A percentile compares a stretch with the other conserved stretches of the same genome.
These are phyloP conservation scores for Beauveria rudraprayagi DNA, from an alignment of 2,329 filamentous ascomycete genomes.

Conservation along the genomic window DNA sequence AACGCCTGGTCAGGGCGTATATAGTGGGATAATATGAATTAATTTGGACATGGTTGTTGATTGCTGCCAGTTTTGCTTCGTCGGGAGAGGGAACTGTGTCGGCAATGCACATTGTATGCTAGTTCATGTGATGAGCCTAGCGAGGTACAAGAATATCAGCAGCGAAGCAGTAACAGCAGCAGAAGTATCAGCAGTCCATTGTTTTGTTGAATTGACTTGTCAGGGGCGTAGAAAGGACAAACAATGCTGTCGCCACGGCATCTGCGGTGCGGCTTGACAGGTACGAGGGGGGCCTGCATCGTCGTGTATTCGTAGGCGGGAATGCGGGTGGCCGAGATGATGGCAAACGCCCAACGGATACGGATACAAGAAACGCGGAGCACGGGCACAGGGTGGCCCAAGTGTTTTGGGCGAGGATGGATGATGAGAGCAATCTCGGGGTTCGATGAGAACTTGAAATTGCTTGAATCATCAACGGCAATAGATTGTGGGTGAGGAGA, in stretches of 20 bases:
- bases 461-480: too few species aligned
- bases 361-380: neutral
- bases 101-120: neutral
- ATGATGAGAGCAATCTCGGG: neutral
- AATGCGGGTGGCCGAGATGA: neutral
- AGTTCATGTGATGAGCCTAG: too few species aligned
- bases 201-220: neutral
- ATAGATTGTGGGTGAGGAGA: too few species aligned
- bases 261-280: neutral
- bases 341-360: neutral
- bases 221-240: neutral
- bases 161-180: neutral
- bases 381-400: neutral
- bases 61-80: neutral
- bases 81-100: neutral
- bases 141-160: neutral
- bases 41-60: neutral
- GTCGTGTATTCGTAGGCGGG: neutral
- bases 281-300: neutral
- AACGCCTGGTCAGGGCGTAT: neutral
- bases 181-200: neutral
- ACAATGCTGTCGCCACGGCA: neutral
- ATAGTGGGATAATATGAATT: neutral
- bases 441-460: neutral
- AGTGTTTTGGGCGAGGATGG: neutral